These are phyloP conservation scores for Lentinus tigrinus DNA, from an alignment of 768 basidiomycete genomes.

Conservation along the genomic window DNA sequence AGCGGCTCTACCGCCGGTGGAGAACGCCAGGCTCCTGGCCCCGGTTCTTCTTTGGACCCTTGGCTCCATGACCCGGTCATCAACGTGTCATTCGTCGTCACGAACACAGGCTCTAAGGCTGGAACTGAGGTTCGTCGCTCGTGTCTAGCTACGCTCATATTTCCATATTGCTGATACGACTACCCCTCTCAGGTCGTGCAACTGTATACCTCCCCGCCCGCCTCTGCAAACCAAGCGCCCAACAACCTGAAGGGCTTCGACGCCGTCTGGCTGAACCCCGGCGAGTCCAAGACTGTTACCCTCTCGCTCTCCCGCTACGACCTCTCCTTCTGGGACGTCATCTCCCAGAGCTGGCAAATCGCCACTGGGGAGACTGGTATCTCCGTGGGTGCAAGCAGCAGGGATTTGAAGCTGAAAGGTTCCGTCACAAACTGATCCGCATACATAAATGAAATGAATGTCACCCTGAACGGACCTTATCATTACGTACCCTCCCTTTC, in stretches of 20 bases:
- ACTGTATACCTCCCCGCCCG: slow-evolving; percentile 51
- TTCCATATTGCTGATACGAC: not conserved
- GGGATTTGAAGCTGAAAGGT: slow-evolving; percentile 54
- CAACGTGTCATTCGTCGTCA: slow-evolving; percentile 51
- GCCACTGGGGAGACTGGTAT: slow-evolving; percentile 57
- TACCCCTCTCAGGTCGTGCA: slow-evolving; percentile 45
- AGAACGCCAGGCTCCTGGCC: slow-evolving; percentile 40
- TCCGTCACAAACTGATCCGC: slow-evolving; percentile 22
- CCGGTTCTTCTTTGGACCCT: slow-evolving; percentile 51
- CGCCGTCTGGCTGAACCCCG: slow-evolving; percentile 34
- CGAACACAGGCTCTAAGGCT: slow-evolving; percentile 51
- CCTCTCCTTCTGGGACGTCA: slow-evolving; percentile 39
- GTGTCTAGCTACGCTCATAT: not conserved
- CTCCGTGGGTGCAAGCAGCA: slow-evolving; percentile 66
- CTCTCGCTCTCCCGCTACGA: slow-evolving; percentile 32
- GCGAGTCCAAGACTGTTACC: slow-evolving; percentile 27
- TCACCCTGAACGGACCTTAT: not conserved
- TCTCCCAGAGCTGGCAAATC: slow-evolving; percentile 39
- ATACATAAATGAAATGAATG: not conserved
- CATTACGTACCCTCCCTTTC: too few species aligned
- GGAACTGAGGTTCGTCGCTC: slow-evolving; percentile 44
- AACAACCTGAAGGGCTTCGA: slow-evolving; percentile 57
- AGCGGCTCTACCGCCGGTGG: slow-evolving; percentile 36
- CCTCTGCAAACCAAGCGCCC: slow-evolving; percentile 48
- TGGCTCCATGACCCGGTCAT: slow-evolving; percentile 52